Percentiles rank a stretch among this genome's conserved stretches.
Evolutionary conservation across 2,329 filamentous ascomycete species (phyloP).

Genomic region (Ophiostoma sp.): DNA sequence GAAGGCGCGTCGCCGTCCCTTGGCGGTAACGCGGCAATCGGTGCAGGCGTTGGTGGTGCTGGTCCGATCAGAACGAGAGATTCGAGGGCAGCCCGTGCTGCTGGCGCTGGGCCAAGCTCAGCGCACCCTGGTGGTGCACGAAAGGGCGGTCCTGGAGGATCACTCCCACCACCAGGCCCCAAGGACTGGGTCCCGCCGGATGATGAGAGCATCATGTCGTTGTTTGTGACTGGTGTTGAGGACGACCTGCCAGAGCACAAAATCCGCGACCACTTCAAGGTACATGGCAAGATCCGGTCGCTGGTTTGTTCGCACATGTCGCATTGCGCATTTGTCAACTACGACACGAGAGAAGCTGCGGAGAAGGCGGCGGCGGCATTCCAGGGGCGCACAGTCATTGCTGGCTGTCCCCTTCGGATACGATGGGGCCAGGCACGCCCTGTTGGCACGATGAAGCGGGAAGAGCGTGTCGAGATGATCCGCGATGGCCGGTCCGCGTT

Average conservation of each 20-base stretch:
- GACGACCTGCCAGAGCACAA: constrained; percentile 93
- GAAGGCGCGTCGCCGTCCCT: constrained; percentile 21
- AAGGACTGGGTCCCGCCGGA: constrained; percentile 81
- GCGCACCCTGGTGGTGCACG: not conserved
- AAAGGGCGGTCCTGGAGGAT: constrained; percentile 50
- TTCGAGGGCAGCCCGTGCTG: constrained; percentile 47
- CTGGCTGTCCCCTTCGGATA: constrained; percentile 82
- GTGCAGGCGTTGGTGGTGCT: constrained; percentile 56
- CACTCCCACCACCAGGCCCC: constrained; percentile 71
- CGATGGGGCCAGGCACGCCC: constrained; percentile 92
- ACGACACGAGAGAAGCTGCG: constrained; percentile 73
- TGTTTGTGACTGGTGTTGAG: constrained; percentile 93
- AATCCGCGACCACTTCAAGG: constrained; percentile 82
- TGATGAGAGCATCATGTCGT: constrained; percentile 80
- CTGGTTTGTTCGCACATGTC: constrained; percentile 95
- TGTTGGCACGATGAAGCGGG: constrained; percentile 83
- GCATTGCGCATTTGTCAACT: constrained; percentile 96
- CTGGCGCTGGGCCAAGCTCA: constrained; percentile 41
- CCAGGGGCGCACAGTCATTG: constrained; percentile 82
- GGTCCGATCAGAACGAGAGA: constrained; percentile 77
- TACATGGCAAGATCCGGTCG: constrained; percentile 84
- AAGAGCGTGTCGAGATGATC: constrained; percentile 75
- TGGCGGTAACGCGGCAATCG: constrained; percentile 46
- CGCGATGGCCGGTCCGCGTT: constrained; percentile 65
- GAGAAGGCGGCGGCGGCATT: constrained; percentile 80